phyloP scores from a whole-genome alignment of 495 filamentous ascomycete species.

The Aspergillus incahuasiensis region DNA sequence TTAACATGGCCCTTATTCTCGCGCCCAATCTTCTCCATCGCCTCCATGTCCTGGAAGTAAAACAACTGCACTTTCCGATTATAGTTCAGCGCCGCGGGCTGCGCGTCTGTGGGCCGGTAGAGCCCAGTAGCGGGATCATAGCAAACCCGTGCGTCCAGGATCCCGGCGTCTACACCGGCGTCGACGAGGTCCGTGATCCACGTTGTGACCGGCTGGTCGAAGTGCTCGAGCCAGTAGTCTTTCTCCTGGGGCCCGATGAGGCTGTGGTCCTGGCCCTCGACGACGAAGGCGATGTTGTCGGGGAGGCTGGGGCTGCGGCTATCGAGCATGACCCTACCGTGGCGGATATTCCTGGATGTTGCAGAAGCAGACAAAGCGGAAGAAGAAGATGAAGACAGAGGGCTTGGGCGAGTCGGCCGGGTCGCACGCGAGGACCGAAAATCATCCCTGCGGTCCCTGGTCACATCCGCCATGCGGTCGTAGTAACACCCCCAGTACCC shows the following conservation, averaged over 20 bases:
- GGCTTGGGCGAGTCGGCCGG: not conserved
- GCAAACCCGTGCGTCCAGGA: constrained; percentile 19
- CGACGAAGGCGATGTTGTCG: constrained; percentile 26
- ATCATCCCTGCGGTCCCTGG: not conserved
- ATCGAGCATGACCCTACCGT: constrained; percentile 18
- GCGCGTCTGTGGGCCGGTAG: not conserved
- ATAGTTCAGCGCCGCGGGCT: constrained; percentile 12
- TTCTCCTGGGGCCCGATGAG: constrained; percentile 14
- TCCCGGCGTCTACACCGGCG: constrained; percentile 16
- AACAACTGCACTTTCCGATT: constrained; percentile 25
- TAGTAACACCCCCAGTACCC: constrained; percentile 33
- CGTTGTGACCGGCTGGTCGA: constrained; percentile 15
- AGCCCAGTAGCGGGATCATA: constrained; percentile 14
- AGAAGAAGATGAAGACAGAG: too few relatives aligned
- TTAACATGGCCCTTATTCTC: constrained; percentile 23
- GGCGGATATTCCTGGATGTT: not conserved
- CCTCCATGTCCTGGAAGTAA: constrained; percentile 27
- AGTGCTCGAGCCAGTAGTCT: constrained; percentile 20
- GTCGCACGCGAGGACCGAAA: not conserved
- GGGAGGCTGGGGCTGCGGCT: too few relatives aligned
- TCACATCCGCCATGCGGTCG: constrained; percentile 13
- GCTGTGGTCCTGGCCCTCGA: constrained; percentile 30
- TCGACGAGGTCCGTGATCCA: constrained; percentile 24
- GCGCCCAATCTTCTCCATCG: constrained; percentile 23
- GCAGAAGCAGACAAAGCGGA: not conserved